Conservation (phyloP, 1,284 basidiomycete species). For the Malassezia obtusa region DNA sequence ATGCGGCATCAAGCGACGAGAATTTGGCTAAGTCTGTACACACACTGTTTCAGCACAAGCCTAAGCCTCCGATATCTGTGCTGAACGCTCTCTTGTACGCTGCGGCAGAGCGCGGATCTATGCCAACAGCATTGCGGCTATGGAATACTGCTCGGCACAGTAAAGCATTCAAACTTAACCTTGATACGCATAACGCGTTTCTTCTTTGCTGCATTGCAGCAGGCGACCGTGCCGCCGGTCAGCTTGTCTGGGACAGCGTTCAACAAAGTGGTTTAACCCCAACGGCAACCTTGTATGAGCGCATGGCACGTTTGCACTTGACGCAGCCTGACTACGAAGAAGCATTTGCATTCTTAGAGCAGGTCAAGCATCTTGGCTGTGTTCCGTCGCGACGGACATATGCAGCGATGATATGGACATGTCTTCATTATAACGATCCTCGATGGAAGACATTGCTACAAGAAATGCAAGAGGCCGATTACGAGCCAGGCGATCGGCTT, state of each 20-base stretch:
- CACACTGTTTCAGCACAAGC: slow-evolving; percentile 2
- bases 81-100: slow-evolving; percentile 13
- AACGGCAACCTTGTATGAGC: slow-evolving; percentile 25
- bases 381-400: slow-evolving; percentile 27
- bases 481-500: slow-evolving; percentile 14
- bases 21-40: slow-evolving; percentile 13
- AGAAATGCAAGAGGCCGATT: slow-evolving; percentile 29
- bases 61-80: neutral
- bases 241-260: slow-evolving; percentile 18
- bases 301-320: slow-evolving; percentile 26
- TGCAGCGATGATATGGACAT: slow-evolving; percentile 30
- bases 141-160: neutral
- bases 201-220: slow-evolving; percentile 23
- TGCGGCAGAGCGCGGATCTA: neutral
- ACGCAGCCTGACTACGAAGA: slow-evolving; percentile 26
- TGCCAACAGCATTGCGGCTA: neutral
- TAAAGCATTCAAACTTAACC: neutral
- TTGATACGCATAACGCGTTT: slow-evolving; percentile 22
- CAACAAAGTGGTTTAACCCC: slow-evolving; percentile 12
- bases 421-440: slow-evolving; percentile 19
- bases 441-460: slow-evolving; percentile 22
- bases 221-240: slow-evolving; percentile 17
- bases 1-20: slow-evolving; percentile 11
- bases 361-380: slow-evolving; percentile 21
- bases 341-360: slow-evolving; percentile 30